Percentiles rank a stretch among this genome's conserved stretches.
phyloP scores from a whole-genome alignment of 2,329 filamentous ascomycete species.

The Chrysosporium queenslandicum region DNA sequence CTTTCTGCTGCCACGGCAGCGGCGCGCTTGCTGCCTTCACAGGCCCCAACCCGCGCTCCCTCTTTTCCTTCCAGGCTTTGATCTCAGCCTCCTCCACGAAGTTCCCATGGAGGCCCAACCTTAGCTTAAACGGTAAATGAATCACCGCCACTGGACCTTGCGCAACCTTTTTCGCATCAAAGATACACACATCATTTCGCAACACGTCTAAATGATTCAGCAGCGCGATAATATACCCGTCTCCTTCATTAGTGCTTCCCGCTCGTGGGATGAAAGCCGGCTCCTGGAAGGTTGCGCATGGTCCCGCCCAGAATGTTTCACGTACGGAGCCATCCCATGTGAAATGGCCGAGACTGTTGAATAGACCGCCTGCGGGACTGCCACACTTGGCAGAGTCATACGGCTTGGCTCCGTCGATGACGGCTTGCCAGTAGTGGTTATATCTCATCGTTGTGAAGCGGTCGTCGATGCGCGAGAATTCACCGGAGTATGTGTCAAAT shows the following conservation, averaged over 20 bases:
- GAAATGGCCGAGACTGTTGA: background rate
- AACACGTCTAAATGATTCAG: background rate
- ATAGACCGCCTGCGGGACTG: background rate
- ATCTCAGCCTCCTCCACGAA: background rate
- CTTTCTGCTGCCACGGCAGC: background rate
- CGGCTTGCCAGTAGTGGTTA: background rate
- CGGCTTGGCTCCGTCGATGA: background rate
- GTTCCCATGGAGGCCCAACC: background rate
- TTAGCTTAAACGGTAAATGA: background rate
- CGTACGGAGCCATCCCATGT: background rate
- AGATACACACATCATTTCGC: background rate
- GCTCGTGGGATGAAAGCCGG: background rate
- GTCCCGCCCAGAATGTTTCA: background rate
- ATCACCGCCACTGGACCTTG: background rate
- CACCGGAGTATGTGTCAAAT: background rate
- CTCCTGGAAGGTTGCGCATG: background rate
- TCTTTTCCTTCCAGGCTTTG: background rate
- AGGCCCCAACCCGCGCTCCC: background rate
- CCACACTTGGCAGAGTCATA: background rate
- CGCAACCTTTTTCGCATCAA: background rate
- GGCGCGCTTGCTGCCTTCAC: background rate
- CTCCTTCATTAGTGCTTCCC: background rate
- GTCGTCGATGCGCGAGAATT: background rate
- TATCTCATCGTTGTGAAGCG: background rate
- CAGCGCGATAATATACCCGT: background rate